These are phyloP conservation scores for Linaria vulgaris DNA, from an alignment of 257 asterid genomes.

Conservation along the genomic window DNA sequence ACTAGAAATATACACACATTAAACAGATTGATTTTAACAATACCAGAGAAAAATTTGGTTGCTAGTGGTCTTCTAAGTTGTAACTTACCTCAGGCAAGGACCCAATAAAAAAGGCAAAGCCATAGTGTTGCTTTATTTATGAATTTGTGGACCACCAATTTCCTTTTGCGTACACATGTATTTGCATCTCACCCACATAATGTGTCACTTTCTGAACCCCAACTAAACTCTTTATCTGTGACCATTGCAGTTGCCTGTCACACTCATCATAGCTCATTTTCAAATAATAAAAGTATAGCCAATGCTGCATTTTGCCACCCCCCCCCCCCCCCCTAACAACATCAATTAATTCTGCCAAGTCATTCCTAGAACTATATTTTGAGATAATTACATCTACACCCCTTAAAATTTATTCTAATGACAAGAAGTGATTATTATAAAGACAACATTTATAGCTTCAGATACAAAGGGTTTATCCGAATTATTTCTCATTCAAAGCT, in stretches of 20 bases:
- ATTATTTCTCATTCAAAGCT: no score
- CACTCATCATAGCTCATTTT: conserved; percentile 29
- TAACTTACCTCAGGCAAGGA: no score
- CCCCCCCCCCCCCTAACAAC: conserved; percentile 24
- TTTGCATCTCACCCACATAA: conserved; percentile 28
- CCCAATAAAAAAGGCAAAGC: background rate
- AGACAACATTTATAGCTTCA: no score
- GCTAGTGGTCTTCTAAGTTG: background rate
- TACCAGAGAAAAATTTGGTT: conserved; percentile 17
- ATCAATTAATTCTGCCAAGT: conserved; percentile 12
- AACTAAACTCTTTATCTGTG: conserved; percentile 34
- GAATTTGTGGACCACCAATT: conserved; percentile 30
- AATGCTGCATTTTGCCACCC: conserved; percentile 23
- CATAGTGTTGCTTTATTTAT: conserved; percentile 2
- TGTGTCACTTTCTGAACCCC: conserved; percentile 26
- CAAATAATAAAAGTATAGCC: conserved; percentile 15
- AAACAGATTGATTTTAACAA: no score
- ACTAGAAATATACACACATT: background rate
- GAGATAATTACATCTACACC: no score
- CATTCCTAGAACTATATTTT: background rate
- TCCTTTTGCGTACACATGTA: conserved; percentile 1
- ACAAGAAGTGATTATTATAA: background rate
- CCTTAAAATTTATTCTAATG: no score
- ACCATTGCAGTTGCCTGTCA: conserved; percentile 43
- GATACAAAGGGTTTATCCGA: no score